Base-by-base conservation (phyloP, 2,329 filamentous ascomycete genomes). In the Cladosporium sp. region DNA sequence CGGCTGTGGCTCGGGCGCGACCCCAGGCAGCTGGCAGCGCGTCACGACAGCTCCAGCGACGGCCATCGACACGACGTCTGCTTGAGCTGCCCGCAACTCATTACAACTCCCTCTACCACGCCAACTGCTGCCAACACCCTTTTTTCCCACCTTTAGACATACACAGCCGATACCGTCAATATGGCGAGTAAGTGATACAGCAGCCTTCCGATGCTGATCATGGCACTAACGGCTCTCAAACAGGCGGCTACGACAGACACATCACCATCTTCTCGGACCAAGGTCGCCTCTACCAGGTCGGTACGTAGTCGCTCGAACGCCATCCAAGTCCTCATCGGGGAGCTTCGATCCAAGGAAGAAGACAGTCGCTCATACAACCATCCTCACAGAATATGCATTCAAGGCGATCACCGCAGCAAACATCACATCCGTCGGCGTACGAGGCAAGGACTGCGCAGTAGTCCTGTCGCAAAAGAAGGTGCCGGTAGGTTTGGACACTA, bases 191-290 rank as follows among this genome's bases (percentile, higher is more conserved):
- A 38, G 52, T 54, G 22, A 28, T 5, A 1, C 4, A 5, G 4
- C 22, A 28, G 22, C 22, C 4, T 28, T 7, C 4, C 22, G 22
- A 28, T 7, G 22, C 22, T 28, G 22, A 28, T 28, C 2, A 28
- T 28, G 22, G 22, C 22, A 41, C 43, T 14, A 34, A 28, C 35
- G 13, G 33, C 49, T 38, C 9, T 52, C 32, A 46, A 28, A 65
- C 66, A 89, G 86, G 85, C 74, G 91, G 89, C 69, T 97, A 95
- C 77, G 93, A 98, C 76, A 84, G 93, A 79, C 93, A 98, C 76
- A 98, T 98, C 68, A 98, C 93, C 71, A 97, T 98, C 80, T 98
- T 98, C 79, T 96, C 93, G 58, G 93, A 98, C 74, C 91, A 96
- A 77, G 93, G 93, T 68, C 85, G 93, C 72, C 80, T 98, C 72